Percentiles rank a stretch among this genome's conserved stretches.
These are phyloP conservation scores for Ramaria sp. DNA, from an alignment of 768 basidiomycete species.

Conservation along the genomic window DNA sequence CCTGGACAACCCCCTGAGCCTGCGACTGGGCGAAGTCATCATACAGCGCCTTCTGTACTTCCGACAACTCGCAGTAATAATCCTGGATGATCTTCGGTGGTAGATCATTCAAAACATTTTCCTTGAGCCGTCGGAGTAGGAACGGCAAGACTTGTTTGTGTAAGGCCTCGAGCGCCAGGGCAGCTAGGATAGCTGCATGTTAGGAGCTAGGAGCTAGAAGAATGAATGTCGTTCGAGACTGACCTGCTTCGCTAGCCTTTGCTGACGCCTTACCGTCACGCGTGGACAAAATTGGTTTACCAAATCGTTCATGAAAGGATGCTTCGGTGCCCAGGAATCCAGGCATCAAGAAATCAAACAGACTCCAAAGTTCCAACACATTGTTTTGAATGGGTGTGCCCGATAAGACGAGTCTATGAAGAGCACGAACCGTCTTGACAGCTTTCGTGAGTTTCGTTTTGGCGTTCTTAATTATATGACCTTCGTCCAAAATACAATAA, in stretches of 20 bases:
- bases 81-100: conserved; percentile 99
- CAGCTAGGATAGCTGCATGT: conserved; percentile 39
- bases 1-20: conserved; percentile 52
- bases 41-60: conserved; percentile 87
- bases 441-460: conserved; percentile 97
- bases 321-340: conserved; percentile 95
- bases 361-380: conserved; percentile 93
- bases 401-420: conserved; percentile 89
- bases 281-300: conserved; percentile 90
- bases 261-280: conserved; percentile 79
- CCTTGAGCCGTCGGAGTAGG: conserved; percentile 89
- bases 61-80: conserved; percentile 96
- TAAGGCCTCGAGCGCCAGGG: conserved; percentile 86
- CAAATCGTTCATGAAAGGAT: conserved; percentile 90
- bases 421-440: conserved; percentile 80
- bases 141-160: conserved; percentile 99
- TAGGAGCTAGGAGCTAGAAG: neutral
- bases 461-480: conserved; percentile 97
- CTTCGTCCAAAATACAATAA: conserved; percentile 96
- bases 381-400: conserved; percentile 99
- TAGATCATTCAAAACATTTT: conserved; percentile 90
- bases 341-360: conserved; percentile 99
- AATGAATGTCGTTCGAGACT: conserved; percentile 19
- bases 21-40: conserved; percentile 86
- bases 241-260: conserved; percentile 90